Conservation (phyloP, 768 basidiomycete species). For the Boletus coccyginus region DNA sequence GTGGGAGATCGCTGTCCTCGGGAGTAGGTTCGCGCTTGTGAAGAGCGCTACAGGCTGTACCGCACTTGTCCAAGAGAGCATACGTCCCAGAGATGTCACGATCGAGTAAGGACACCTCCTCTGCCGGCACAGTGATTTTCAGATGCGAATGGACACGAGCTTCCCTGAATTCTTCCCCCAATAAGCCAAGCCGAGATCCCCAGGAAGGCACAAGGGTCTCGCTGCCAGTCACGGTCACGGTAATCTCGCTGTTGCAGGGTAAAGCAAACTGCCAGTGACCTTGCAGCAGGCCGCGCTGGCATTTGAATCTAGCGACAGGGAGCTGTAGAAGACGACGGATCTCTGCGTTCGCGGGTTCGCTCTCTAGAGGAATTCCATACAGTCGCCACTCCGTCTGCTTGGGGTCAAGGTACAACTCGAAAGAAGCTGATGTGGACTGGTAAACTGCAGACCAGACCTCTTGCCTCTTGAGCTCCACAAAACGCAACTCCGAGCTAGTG, state of each 20-base stretch:
- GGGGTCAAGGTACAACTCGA: conserved; percentile 77
- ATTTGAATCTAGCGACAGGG: conserved; percentile 75
- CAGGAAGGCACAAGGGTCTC: conserved; percentile 79
- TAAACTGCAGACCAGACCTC: conserved; percentile 84
- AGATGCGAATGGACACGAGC: conserved; percentile 66
- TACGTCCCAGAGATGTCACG: conserved; percentile 82
- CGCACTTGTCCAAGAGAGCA: conserved; percentile 77
- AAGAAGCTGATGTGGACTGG: conserved; percentile 62
- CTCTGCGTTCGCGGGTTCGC: conserved; percentile 73
- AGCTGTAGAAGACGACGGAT: conserved; percentile 69
- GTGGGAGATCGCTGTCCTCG: conserved; percentile 51
- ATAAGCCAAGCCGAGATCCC: conserved; percentile 78
- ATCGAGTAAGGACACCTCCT: conserved; percentile 54
- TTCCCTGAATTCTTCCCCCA: conserved; percentile 60
- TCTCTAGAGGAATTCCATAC: conserved; percentile 64
- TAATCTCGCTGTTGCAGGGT: conserved; percentile 53
- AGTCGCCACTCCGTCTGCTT: conserved; percentile 85
- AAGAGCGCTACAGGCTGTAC: conserved; percentile 81
- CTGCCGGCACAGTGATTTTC: conserved; percentile 54
- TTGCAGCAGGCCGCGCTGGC: conserved; percentile 52
- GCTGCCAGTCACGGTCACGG: conserved; percentile 53
- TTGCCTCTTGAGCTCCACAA: conserved; percentile 83
- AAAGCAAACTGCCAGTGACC: conserved; percentile 83
- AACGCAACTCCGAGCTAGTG: conserved; percentile 64
- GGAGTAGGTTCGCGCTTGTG: conserved; percentile 56